Evolutionary conservation across 2,329 filamentous ascomycete species (phyloP), one percentile per base, ranked within the genome.

Genomic region (Diaporthe eres): DNA sequence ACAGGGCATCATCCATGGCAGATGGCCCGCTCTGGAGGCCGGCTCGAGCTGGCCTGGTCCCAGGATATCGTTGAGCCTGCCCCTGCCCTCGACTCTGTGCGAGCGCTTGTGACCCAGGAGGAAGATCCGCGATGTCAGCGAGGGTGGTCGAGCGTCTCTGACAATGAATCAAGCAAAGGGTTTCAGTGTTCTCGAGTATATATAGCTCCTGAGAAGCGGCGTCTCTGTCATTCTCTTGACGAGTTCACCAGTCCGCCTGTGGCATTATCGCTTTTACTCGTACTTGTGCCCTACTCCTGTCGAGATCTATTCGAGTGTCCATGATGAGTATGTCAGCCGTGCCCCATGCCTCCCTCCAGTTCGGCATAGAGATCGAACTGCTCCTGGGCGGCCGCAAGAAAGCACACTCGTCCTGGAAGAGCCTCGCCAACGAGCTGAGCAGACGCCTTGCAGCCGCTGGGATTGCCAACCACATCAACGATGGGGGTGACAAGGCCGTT

Each of bases 291-390:
- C 3, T 13, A 7, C 12, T 57, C 4, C 37, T 28, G 22, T 49
- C 34, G 7, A 61, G 8, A 51, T 15, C 13, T 4, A 25, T 25
- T 25, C 47, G 37, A 49, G 17, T 31, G 44, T 42, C 31, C 4
- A 37, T 34, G 17, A 73, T 65, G 25, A 63, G 37, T 39, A n/a
- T 63, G 17, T 22, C 49, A 25, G 51, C 15, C 58, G 28, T 65
- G 58, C 6, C 47, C 25, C 28, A 61, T 12, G 58, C 37, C 31
- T 74, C 76, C 3, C 78, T 82, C 51, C 78, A 78, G 44, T 86
- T 85, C 65, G 84, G 84, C 28, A 76, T 86, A 28, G 84, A 86
- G 77, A 80, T 86, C 31, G 84, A 86, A 78, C 78, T 86, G 4
- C 81, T 85, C 8, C 78, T 86, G 4, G 80, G 79, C 15, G 80